Evolutionary conservation across 495 filamentous ascomycete species (phyloP).

Genomic region (Jackrogersella minutella): DNA sequence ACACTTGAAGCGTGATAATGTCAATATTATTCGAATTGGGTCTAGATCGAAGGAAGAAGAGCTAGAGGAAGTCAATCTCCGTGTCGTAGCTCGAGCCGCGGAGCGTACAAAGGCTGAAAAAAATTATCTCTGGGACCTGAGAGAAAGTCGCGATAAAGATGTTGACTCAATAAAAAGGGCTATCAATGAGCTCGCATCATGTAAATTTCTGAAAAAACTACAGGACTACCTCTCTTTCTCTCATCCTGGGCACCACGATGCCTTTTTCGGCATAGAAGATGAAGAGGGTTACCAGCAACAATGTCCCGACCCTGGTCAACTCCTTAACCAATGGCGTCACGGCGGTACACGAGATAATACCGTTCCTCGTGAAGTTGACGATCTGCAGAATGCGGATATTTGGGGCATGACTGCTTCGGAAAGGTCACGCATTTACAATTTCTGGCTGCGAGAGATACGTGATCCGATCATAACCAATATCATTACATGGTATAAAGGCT

Average conservation of each 20-base stretch:
- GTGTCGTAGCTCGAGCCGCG: conserved; percentile 41
- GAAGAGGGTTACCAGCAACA: conserved; percentile 39
- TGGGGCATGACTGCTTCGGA: conserved; percentile 44
- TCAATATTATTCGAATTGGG: conserved; percentile 76
- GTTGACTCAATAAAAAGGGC: not conserved
- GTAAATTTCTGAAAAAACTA: conserved; percentile 12
- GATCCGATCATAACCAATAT: conserved; percentile 48
- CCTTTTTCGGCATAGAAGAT: conserved; percentile 43
- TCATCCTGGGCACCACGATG: conserved; percentile 15
- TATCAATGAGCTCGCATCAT: conserved; percentile 22
- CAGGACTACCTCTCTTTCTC: conserved; percentile 16
- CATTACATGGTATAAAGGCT: conserved; percentile 41
- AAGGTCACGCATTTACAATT: conserved; percentile 41
- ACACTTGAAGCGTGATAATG: conserved; percentile 62
- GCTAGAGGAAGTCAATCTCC: conserved; percentile 59
- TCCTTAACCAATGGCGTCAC: conserved; percentile 34
- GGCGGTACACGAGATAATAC: not conserved
- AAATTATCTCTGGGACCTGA: conserved; percentile 14
- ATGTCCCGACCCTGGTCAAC: conserved; percentile 13
- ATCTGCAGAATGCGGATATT: conserved; percentile 22
- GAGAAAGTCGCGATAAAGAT: not conserved
- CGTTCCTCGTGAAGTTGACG: conserved; percentile 14
- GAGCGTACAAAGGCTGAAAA: conserved; percentile 48
- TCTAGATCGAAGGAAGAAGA: conserved; percentile 68
- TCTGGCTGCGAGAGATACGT: conserved; percentile 60